Conservation (phyloP, 208 protist genomes). For the Wallacemonas collosoma region DNA sequence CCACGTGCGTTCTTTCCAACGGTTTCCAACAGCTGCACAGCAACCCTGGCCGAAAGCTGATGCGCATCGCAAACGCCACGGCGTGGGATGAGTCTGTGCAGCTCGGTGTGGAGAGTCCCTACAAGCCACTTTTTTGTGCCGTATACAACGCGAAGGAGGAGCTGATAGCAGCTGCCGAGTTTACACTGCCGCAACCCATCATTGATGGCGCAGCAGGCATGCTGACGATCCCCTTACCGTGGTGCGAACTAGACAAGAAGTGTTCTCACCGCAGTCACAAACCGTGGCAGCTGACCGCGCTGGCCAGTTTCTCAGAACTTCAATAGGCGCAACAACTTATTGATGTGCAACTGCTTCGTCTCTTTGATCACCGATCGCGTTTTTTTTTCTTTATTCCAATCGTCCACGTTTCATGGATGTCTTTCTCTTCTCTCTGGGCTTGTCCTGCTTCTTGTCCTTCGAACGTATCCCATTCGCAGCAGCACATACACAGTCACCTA, state of each 20-base stretch:
- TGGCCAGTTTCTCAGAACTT: constrained; percentile 41
- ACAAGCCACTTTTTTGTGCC: constrained; percentile 52
- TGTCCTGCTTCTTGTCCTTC: too few species aligned
- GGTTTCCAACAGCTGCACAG: constrained; percentile 76
- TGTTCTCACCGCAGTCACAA: constrained; percentile 13
- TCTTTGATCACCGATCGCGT: constrained; percentile 8
- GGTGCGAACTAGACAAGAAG: constrained; percentile 48
- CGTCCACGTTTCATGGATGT: constrained; percentile 1
- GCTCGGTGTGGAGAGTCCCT: constrained; percentile 43
- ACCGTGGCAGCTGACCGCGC: constrained; percentile 39
- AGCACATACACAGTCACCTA: too few species aligned
- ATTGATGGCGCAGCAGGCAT: constrained; percentile 31
- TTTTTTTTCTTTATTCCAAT: constrained; percentile 14
- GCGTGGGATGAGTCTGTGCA: constrained; percentile 74
- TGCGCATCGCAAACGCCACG: constrained; percentile 36
- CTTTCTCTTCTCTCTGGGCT: not conserved
- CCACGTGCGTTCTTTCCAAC: constrained; percentile 65
- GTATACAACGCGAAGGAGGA: constrained; percentile 45
- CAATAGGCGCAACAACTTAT: constrained; percentile 12
- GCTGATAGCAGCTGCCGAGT: constrained; percentile 45
- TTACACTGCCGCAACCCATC: constrained; percentile 32
- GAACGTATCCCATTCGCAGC: too few species aligned
- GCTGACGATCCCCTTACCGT: constrained; percentile 34
- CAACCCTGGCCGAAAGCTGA: constrained; percentile 30
- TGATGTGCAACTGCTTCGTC: not conserved